Evolutionary conservation across 2,329 filamentous ascomycete genomes (phyloP), one percentile per base, ranked within the genome.

Genomic region (Incumbomyces lentus): DNA sequence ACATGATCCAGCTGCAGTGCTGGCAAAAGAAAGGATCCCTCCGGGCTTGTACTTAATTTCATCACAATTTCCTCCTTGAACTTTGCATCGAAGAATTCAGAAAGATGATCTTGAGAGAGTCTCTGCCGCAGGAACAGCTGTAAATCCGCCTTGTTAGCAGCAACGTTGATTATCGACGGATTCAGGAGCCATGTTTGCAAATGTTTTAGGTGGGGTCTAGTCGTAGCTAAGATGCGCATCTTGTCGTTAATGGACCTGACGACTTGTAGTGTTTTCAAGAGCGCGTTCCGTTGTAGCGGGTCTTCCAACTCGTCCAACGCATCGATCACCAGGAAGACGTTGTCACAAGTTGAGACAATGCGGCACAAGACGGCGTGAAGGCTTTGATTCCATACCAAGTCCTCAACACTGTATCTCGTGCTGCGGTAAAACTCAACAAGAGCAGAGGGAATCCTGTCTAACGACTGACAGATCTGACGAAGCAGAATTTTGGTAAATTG

Each of bases 11-110:
- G 55, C 39, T 62, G 61, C n/a, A 63, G 53, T 2, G 58, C 59
- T 4, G 60, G 58, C 6, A 63, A 52, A 13, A 63, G 49, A 44
- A 55, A 63, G 57, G 62, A 58, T 38, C 58, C 55, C 18, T 56
- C 51, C n/a, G 60, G 56, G 33, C 45, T 56, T 10, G 48, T 40
- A 14, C 49, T 50, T 16, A 63, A 49, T 30, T 51, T 59, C 3
- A 53, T 39, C 2, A 62, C 40, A 18, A 62, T 47, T 14, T 54
- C 49, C 13, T 55, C 34, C 31, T 46, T 50, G 29, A 62, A 56
- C 7, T 47, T 42, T 14, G 54, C 36, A 44, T 60, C 58, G n/a
- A 60, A 48, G 2, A 55, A 47, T 12, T 58, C 50, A 22, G 54
- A 49, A 6, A 48, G 52, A 31, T 49, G 49, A 14, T 57, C 48